A percentile compares a stretch with the other conserved stretches of the same genome.
Evolutionary conservation across 257 asterid genomes (phyloP).

Genomic region (Forsythia suspensa): DNA sequence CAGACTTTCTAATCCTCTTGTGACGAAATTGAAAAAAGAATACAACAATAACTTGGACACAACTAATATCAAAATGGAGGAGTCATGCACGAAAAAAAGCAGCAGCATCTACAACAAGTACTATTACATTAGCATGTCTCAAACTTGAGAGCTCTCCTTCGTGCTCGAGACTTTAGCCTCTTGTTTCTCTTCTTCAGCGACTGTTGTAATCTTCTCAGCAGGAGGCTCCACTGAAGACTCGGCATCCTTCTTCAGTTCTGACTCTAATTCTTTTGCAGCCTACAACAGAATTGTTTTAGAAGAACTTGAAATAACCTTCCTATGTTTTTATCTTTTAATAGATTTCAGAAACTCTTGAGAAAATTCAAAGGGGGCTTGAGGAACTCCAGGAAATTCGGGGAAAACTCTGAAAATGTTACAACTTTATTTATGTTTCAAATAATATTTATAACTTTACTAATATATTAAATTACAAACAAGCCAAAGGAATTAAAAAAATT

Average conservation of each 20-base stretch:
- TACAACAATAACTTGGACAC: neutral
- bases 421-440: neutral
- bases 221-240: slow-evolving; percentile 48
- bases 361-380: neutral
- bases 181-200: slow-evolving; percentile 48
- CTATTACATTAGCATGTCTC: neutral
- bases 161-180: slow-evolving; percentile 44
- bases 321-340: neutral
- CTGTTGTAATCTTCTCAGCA: slow-evolving; percentile 31
- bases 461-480: neutral
- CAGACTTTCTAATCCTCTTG: neutral
- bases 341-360: neutral
- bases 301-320: neutral
- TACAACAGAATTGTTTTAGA: slow-evolving; percentile 16
- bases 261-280: slow-evolving; percentile 93
- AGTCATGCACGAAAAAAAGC: neutral
- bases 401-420: neutral
- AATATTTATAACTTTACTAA: no score
- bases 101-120: slow-evolving; percentile 16
- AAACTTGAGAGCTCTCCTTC: slow-evolving; percentile 37
- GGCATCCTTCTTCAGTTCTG: slow-evolving; percentile 72
- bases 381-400: neutral
- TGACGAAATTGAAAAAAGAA: neutral
- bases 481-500: neutral
- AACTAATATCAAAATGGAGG: neutral